phyloP scores from a whole-genome alignment of 495 filamentous ascomycete species.

The Hypoxylon cercidicola region DNA sequence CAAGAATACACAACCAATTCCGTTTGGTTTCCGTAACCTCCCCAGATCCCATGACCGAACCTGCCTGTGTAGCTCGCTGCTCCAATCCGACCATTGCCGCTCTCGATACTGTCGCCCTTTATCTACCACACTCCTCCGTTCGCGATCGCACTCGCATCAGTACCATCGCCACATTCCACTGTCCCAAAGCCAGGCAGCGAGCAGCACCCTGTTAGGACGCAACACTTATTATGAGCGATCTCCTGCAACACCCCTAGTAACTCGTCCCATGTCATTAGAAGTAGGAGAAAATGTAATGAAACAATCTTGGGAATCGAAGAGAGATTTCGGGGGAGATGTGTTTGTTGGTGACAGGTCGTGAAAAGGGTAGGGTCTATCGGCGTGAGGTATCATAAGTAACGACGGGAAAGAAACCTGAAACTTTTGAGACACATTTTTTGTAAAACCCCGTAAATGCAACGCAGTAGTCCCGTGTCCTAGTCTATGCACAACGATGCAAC shows the following conservation, averaged over 20 bases:
- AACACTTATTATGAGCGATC: conserved; percentile 24
- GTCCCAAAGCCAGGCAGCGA: conserved; percentile 3
- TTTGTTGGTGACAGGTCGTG: conserved; percentile 42
- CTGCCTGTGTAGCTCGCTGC: conserved; percentile 10
- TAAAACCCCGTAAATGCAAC: conserved; percentile 60
- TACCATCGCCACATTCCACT: conserved; percentile 7
- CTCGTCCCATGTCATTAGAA: conserved; percentile 11
- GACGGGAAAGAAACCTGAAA: conserved; percentile 45
- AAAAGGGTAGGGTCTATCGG: conserved; percentile 40
- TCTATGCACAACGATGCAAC: conserved; percentile 50
- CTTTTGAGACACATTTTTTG: conserved; percentile 59
- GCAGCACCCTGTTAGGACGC: conserved; percentile 21
- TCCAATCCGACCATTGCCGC: conserved; percentile 2
- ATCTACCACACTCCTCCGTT: conserved; percentile 11
- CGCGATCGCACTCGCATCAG: conserved; percentile 10
- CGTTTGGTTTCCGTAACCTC: conserved; percentile 24
- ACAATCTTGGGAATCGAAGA: conserved; percentile 32
- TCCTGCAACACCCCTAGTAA: conserved; percentile 21
- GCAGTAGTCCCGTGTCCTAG: conserved; percentile 47
- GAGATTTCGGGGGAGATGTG: conserved; percentile 35
- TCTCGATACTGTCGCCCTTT: conserved; percentile 11
- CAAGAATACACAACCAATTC: conserved; percentile 39
- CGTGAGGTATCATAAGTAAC: conserved; percentile 56
- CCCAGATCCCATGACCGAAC: conserved; percentile 19
- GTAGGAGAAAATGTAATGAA: conserved; percentile 36